Evolutionary conservation across 257 asterid genomes (phyloP).

Genomic region (Forsythia suspensa): DNA sequence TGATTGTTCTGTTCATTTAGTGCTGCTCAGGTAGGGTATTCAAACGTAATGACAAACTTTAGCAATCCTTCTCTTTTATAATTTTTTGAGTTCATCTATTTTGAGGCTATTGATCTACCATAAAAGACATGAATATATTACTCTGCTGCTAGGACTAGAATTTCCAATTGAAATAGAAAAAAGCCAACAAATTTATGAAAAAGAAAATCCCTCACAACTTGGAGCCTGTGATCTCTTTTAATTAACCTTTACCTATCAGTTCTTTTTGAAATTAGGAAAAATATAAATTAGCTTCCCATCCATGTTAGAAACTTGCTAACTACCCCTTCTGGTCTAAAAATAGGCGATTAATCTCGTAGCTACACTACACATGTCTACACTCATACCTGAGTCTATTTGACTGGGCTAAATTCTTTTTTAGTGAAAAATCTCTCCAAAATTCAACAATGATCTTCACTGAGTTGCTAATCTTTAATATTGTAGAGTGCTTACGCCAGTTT

Average conservation of each 20-base stretch:
- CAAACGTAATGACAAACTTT: no score
- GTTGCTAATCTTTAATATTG: neutral
- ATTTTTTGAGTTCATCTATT: no score
- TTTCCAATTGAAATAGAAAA: neutral
- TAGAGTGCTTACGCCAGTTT: neutral
- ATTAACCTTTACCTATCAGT: neutral
- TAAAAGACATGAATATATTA: no score
- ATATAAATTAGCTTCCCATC: neutral
- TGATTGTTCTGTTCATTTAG: neutral
- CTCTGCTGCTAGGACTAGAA: neutral
- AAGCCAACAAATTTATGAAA: neutral
- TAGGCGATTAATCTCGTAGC: neutral
- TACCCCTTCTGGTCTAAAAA: neutral
- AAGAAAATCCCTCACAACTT: neutral
- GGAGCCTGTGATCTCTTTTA: neutral
- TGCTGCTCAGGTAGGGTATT: neutral
- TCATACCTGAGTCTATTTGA: slow-evolving; percentile 1
- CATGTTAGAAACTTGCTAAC: neutral
- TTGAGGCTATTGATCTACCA: no score
- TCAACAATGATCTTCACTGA: neutral
- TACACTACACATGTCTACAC: neutral
- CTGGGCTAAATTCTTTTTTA: neutral
- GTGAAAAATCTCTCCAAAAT: neutral
- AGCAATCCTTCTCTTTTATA: no score
- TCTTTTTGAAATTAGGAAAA: no score